A percentile compares a stretch with the other conserved stretches of the same genome.
These are phyloP conservation scores for Stenocarpella maydis DNA, from an alignment of 2,329 filamentous ascomycete species.

Conservation along the genomic window DNA sequence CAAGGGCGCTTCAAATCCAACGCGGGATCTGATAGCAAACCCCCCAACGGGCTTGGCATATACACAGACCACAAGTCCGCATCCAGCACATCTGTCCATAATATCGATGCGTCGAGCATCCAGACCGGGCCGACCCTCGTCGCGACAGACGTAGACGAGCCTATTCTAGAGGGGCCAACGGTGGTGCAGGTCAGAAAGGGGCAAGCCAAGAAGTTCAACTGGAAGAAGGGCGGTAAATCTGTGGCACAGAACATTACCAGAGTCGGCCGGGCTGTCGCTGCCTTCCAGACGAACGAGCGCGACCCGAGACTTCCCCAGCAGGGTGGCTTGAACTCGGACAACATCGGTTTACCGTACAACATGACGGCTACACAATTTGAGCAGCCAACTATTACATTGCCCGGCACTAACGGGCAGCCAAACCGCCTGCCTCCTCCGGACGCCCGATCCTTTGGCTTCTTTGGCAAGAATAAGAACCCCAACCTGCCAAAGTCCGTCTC, in stretches of 20 bases:
- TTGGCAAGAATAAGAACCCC: conserved; percentile 55
- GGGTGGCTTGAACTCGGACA: conserved; percentile 66
- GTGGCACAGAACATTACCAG: conserved; percentile 95
- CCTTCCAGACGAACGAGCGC: conserved; percentile 56
- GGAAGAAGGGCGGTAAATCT: conserved; percentile 96
- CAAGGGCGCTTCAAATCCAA: conserved; percentile 91
- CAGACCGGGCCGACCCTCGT: conserved; percentile 67
- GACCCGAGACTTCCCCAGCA: conserved; percentile 47
- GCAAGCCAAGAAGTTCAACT: conserved; percentile 96
- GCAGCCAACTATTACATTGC: conserved; percentile 47
- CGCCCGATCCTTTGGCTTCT: conserved; percentile 76
- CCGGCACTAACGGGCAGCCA: conserved; percentile 37
- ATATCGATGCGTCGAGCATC: conserved; percentile 61
- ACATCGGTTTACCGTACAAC: conserved; percentile 75
- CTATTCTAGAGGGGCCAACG: conserved; percentile 79
- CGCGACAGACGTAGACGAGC: conserved; percentile 71
- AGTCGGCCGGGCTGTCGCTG: conserved; percentile 89
- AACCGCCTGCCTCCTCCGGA: conserved; percentile 42
- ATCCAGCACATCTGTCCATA: conserved; percentile 56
- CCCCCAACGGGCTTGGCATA: conserved; percentile 65
- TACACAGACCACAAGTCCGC: conserved; percentile 60
- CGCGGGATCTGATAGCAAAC: conserved; percentile 59
- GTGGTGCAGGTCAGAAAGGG: conserved; percentile 95
- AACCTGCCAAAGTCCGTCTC: conserved; percentile 63
- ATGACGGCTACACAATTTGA: conserved; percentile 68